phyloP scores from a whole-genome alignment of 1,284 basidiomycete genomes.

The Puccinia hordei region DNA sequence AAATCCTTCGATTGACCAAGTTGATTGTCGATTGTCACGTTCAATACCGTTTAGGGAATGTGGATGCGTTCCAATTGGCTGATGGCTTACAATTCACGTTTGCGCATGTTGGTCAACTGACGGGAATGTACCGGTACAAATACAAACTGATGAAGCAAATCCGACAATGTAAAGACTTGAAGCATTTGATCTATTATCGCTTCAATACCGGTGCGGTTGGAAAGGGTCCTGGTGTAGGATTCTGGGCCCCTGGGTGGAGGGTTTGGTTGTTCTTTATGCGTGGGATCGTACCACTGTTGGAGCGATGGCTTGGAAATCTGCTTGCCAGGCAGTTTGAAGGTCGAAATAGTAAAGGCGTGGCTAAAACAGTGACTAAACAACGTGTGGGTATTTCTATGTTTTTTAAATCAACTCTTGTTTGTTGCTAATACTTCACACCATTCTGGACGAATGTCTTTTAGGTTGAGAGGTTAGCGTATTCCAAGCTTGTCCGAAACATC shows the following conservation, averaged over 20 bases:
- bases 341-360: conserved; percentile 84
- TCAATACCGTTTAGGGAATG: conserved; percentile 96
- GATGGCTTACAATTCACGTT: conserved; percentile 99
- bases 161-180: conserved; percentile 97
- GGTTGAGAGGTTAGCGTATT: conserved; percentile 27
- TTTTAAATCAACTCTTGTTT: background rate
- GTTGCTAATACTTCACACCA: background rate
- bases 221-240: conserved; percentile 97
- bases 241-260: conserved; percentile 99
- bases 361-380: conserved; percentile 90
- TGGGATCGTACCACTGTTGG: conserved; percentile 94
- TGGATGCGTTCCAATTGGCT: conserved; percentile 98
- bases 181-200: conserved; percentile 94
- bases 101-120: conserved; percentile 93
- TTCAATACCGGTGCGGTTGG: conserved; percentile 99
- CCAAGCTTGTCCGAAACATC: background rate
- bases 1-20: conserved; percentile 95
- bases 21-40: conserved; percentile 98
- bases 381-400: conserved; percentile 67
- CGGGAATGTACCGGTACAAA: conserved; percentile 98
- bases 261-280: conserved; percentile 99
- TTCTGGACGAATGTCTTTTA: conserved; percentile 25
- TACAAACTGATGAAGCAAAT: conserved; percentile 99
- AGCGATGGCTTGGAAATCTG: conserved; percentile 96
- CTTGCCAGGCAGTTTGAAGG: conserved; percentile 97